Conservation (phyloP, 1,284 basidiomycete genomes). For the Heterobasidion annosum region DNA sequence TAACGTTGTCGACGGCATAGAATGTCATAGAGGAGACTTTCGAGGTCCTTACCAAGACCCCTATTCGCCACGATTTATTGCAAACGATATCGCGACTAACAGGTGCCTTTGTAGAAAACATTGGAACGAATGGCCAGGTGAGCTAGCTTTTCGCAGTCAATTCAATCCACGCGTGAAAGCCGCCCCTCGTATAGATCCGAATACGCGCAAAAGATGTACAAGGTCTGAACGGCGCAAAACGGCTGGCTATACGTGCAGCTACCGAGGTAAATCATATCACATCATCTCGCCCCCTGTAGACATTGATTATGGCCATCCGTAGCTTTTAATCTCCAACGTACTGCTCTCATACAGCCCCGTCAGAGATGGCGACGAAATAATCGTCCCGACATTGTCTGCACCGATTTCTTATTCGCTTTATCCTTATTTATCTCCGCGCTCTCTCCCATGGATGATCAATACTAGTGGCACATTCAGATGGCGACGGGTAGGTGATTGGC, state of each 20-base stretch:
- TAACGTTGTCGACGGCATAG: conserved; percentile 21
- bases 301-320: neutral
- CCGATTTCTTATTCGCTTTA: conserved; percentile 45
- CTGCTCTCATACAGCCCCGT: neutral
- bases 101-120: conserved; percentile 49
- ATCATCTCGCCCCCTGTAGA: neutral
- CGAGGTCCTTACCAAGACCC: conserved; percentile 33
- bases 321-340: neutral
- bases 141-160: conserved; percentile 5
- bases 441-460: conserved; percentile 38
- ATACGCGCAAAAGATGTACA: conserved; percentile 37
- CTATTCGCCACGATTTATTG: conserved; percentile 34
- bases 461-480: conserved; percentile 43
- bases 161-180: neutral
- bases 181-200: conserved; percentile 32
- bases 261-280: conserved; percentile 33
- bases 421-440: conserved; percentile 46
- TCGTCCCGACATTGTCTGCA: conserved; percentile 11
- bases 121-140: conserved; percentile 37
- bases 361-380: conserved; percentile 9
- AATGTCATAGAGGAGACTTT: conserved; percentile 39
- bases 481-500: conserved; percentile 51
- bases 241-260: conserved; percentile 40
- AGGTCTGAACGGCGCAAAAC: conserved; percentile 37
- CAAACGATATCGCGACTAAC: conserved; percentile 60